These are phyloP conservation scores for Blastobotrys petasosporus DNA, from an alignment of 1,139 yeast genomes.

Conservation along the genomic window DNA sequence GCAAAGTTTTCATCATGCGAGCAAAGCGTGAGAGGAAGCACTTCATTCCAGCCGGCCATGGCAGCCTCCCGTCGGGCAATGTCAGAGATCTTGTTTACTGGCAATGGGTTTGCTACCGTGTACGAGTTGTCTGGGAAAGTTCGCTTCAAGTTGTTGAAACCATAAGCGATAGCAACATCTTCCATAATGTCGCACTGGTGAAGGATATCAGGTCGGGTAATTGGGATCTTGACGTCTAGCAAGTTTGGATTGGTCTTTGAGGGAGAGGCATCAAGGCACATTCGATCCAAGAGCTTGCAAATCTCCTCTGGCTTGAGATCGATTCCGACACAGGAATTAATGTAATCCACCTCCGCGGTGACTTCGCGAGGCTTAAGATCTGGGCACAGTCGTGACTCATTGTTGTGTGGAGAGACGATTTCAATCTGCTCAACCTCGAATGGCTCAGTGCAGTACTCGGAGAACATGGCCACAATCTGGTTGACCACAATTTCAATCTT, in stretches of 20 bases:
- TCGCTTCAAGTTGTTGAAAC: slow-evolving; percentile 80
- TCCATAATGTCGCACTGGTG: slow-evolving; percentile 99
- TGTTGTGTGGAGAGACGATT: slow-evolving; percentile 77
- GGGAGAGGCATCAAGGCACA: slow-evolving; percentile 69
- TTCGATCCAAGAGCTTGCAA: slow-evolving; percentile 59
- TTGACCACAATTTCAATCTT: slow-evolving; percentile 87
- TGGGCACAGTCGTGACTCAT: slow-evolving; percentile 73
- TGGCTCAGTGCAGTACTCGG: slow-evolving; percentile 64
- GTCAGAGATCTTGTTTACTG: slow-evolving; percentile 85
- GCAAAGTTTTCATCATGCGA: slow-evolving; percentile 96
- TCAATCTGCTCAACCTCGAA: slow-evolving; percentile 79
- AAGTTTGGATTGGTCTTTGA: slow-evolving; percentile 44
- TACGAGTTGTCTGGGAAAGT: slow-evolving; percentile 77
- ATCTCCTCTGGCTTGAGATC: slow-evolving; percentile 64
- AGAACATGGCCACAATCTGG: slow-evolving; percentile 92
- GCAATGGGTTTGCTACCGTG: slow-evolving; percentile 80
- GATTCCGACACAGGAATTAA: slow-evolving; percentile 88
- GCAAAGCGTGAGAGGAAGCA: slow-evolving; percentile 88
- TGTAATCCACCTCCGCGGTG: slow-evolving; percentile 74
- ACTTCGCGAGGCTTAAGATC: slow-evolving; percentile 59
- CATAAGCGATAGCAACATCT: slow-evolving; percentile 95
- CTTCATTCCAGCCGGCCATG: slow-evolving; percentile 95
- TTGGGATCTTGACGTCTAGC: slow-evolving; percentile 73
- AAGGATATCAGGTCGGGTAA: slow-evolving; percentile 90
- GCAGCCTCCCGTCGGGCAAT: slow-evolving; percentile 87